Evolutionary conservation across 2,329 filamentous ascomycete species (phyloP).

Genomic region (Phyllosticta citriasiana): DNA sequence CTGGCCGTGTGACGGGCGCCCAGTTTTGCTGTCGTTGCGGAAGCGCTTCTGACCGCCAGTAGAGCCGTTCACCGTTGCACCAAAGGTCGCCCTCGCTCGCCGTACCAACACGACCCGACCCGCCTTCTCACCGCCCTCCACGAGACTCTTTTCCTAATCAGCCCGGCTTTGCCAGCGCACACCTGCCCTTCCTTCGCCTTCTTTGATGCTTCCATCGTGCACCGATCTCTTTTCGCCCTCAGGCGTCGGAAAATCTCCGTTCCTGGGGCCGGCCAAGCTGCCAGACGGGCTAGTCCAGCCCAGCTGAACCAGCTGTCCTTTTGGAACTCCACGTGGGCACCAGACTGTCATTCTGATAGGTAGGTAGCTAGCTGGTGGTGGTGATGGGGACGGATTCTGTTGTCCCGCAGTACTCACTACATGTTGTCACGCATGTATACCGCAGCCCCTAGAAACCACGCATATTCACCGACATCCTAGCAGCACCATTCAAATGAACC

Average conservation of each 20-base stretch:
- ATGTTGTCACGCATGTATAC: no score
- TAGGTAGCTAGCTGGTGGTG: no score
- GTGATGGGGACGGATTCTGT: no score
- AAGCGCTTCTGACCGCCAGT: neutral
- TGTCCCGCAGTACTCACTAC: no score
- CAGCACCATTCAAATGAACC: no score
- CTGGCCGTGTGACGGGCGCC: neutral
- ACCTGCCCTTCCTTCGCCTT: neutral
- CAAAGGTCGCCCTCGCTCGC: neutral
- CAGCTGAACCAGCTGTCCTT: neutral
- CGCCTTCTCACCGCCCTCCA: neutral
- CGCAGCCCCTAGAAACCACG: no score
- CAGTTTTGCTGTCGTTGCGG: neutral
- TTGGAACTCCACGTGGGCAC: neutral
- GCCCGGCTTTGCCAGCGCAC: neutral
- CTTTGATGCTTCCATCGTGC: neutral
- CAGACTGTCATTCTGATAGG: neutral
- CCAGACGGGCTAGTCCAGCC: neutral
- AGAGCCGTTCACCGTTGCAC: neutral
- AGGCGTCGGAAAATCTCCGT: neutral
- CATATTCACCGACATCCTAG: no score
- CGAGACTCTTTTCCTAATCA: neutral
- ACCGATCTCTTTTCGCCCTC: neutral
- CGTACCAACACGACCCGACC: neutral
- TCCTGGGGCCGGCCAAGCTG: neutral